Conservation (phyloP, 225 moss, liverwort and hornwort species). For the Rhytidiadelphus loreus region DNA sequence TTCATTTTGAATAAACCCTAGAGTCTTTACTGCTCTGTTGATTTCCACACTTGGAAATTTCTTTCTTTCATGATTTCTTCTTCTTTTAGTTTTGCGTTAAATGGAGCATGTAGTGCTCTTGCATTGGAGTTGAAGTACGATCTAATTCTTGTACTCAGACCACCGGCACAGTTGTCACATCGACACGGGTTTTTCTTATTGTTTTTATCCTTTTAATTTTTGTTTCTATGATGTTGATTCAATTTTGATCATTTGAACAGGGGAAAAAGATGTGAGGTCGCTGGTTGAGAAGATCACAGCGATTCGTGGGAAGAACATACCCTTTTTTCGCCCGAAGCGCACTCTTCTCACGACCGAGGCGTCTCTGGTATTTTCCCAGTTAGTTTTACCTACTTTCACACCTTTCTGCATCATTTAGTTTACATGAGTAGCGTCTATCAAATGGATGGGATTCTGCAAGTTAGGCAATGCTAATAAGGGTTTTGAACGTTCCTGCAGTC, state of each 20-base stretch:
- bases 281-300: constrained; percentile 65
- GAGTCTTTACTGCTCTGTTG: neutral
- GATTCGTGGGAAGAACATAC: constrained; percentile 63
- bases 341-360: constrained; percentile 60
- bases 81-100: neutral
- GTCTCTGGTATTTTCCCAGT: constrained; percentile 33
- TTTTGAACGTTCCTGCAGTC: neutral
- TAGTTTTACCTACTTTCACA: neutral
- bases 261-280: constrained; percentile 20
- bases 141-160: neutral
- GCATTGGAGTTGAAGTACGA: neutral
- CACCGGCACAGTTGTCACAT: neutral
- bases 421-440: neutral
- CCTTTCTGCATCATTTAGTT: neutral
- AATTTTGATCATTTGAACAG: neutral
- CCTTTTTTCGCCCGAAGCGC: constrained; percentile 75
- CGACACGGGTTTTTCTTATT: neutral
- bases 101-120: neutral
- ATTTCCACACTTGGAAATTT: neutral
- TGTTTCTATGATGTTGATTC: neutral
- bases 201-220: neutral
- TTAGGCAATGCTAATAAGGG: neutral
- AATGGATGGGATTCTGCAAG: neutral
- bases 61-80: neutral
- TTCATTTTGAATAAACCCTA: constrained; percentile 1